Evolutionary conservation across 176 grass and related monocot species (phyloP).

Genomic region (Pontederia paniculata): DNA sequence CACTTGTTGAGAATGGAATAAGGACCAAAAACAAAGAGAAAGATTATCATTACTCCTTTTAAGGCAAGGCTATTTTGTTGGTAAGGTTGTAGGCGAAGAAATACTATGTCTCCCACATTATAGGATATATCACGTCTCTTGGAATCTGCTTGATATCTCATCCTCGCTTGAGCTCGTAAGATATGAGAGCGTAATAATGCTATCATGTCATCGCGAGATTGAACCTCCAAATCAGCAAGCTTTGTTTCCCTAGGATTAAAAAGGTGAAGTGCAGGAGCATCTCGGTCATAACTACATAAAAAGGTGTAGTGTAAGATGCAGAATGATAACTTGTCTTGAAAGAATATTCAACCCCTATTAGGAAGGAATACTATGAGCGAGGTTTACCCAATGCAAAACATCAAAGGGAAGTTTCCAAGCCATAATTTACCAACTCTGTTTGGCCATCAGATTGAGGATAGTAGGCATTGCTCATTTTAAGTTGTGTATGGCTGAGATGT

Average conservation of each 20-base stretch:
- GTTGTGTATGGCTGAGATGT: background rate
- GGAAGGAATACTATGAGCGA: background rate
- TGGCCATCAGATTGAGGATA: slow-evolving; percentile 12
- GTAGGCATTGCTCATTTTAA: background rate
- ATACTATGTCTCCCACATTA: background rate
- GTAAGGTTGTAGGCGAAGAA: background rate
- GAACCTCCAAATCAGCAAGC: too few relatives aligned
- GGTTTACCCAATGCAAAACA: background rate
- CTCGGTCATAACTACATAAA: slow-evolving; percentile 1
- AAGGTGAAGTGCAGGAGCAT: background rate
- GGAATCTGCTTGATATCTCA: background rate
- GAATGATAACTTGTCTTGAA: background rate
- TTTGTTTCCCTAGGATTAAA: too few relatives aligned
- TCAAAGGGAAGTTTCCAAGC: slow-evolving; percentile 4
- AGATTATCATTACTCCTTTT: slow-evolving; percentile 1
- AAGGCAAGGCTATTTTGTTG: background rate
- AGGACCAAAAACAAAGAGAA: background rate
- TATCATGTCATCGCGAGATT: too few relatives aligned
- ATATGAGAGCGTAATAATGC: background rate
- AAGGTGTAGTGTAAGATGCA: background rate
- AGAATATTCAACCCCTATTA: background rate
- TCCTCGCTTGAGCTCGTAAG: background rate
- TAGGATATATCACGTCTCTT: background rate
- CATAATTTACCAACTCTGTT: background rate
- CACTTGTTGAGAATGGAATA: background rate